Evolutionary conservation across 2,329 filamentous ascomycete genomes (phyloP), one percentile per base, ranked within the genome.

Genomic region (Fonsecaea monophora): DNA sequence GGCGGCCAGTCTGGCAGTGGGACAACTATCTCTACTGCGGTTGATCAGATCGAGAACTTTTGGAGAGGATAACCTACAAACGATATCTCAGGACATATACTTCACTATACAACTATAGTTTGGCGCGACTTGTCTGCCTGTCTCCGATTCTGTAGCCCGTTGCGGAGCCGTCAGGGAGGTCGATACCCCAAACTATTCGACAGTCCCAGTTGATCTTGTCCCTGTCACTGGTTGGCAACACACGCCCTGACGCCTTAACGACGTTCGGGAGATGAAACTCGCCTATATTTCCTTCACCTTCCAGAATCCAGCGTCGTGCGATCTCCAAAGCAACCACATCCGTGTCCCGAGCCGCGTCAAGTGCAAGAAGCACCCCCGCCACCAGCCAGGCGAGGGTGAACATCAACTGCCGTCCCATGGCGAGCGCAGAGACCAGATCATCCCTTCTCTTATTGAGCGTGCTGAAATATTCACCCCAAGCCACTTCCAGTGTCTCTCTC

Each of bases 311-410:
- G 48, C 79, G 73, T 25, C 71, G 71, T 4, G 78, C 77, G 18
- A 80, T 73, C 53, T 78, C 78, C 7, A 56, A 60, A 0, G 77
- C 76, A 13, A 77, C 66, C 5, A 60, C 62, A 70, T 78, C 73
- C 0, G 71, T 72, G 63, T 78, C 77, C 15, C 75, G 71, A 48
- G 73, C 69, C 1, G 78, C 78, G 72, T 82, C 81, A 34, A 77
- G 71, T 3, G 77, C 71, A 18, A 82, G 71, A 32, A 81, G 70
- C 0, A 74, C 67, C n/a, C 75, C 75, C 42, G 74, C 71, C 0
- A 80, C 74, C 9, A 81, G 66, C 70, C 76, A 77, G 5, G 77
- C 76, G 2, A 82, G 66, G 0, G 73, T 76, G 55, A 78, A 77
- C 69, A 78, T 77, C 1, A 73, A 69, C 34, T 74, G 68, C 12